Evolutionary conservation across 75 land plant genomes (phyloP), one percentile per base, ranked within the genome.

Genomic region (Larix kaempferi): DNA sequence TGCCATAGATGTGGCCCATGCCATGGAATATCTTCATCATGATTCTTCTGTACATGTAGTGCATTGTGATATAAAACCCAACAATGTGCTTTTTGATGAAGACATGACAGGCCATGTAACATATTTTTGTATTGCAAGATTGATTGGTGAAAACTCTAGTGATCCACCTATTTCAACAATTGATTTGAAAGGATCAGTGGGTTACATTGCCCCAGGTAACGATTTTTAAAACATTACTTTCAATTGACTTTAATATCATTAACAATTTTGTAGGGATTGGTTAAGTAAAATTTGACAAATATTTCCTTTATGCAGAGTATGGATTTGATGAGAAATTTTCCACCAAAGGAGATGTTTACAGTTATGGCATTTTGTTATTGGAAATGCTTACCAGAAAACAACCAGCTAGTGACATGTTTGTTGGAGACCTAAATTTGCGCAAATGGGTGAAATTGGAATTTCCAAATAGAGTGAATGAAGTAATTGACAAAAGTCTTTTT

Each of bases 11-110:
- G 21, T 76, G 16, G 85, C 85, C 14, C 78, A 76, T 14, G 85
- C 83, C 17, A 60, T 83, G 82, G 75, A 84, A 6, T 83, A 83
- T 33, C 83, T 83, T 12, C 85, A 83, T 58, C 83, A 73, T 15
- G 49, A 80, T 67, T 78, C 78, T 16, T 77, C 35, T 74, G 7
- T 54, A 23, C 59, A 49, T n/a, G 73, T 71, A 12, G 23, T 71
- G 23, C 73, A 71, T 27, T 71, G 73, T 44, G 73, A 71, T n/a
- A 33, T 71, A n/a, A 71, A 71, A 44, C 73, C 73, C 8, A 71
- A 39, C 73, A 71, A 71, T 44, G 73, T 71, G 49, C 73, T 71
- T 37, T 37, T 71, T 4, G 73, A 37, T 35, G 73, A 71, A 5
- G n/a, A 71, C 23, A 71, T 35, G 73, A 71, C 73, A 21, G 73